Evolutionary conservation across 768 basidiomycete species (phyloP), one percentile per base, ranked within the genome.

Genomic region (Coprinopsis cinerea): DNA sequence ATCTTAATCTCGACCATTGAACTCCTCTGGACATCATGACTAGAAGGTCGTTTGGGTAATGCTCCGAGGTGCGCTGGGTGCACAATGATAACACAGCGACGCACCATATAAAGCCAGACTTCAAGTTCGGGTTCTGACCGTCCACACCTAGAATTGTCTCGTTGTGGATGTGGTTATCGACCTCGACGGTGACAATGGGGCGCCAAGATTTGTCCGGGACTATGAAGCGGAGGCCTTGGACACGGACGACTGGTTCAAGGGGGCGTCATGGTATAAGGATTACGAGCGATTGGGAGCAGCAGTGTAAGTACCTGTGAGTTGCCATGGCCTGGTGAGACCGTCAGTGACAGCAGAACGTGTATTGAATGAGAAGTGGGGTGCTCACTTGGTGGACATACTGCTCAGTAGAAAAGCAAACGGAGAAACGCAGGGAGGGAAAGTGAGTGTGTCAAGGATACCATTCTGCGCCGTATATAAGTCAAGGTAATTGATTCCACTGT

Each of bases 91-190:
- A 27, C 5, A n/a, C 13, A 4, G n/a, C 10, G 28, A 37, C 81
- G 47, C 59, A 86, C 85, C 85, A 67, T 23, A 60, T 55, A 49
- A 82, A 75, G 0, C 61, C 63, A 1, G 74, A 68, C 53, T 79
- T 83, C 42, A 79, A 64, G 57, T 88, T 87, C 0, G 82, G 76
- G 49, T 82, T 84, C 58, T 86, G 83, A 0, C 86, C 86, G 48
- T 88, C 84, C 17, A 68, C 68, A 0, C 85, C 86, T 2, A 88
- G 75, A 18, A 69, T 63, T 7, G 77, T 68, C 57, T 88, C 85
- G 49, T 79, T 72, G 4, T 44, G 50, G n/a, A 74, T 66, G 23
- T 77, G 73, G 4, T 75, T 71, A 49, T 78, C 79, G 10, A 83
- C 65, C 17, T 76, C 73, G 3, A 88, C 60, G 0, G 75, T 71